phyloP scores from a whole-genome alignment of 495 filamentous ascomycete species.

The Hypoxylon subgilvum region DNA sequence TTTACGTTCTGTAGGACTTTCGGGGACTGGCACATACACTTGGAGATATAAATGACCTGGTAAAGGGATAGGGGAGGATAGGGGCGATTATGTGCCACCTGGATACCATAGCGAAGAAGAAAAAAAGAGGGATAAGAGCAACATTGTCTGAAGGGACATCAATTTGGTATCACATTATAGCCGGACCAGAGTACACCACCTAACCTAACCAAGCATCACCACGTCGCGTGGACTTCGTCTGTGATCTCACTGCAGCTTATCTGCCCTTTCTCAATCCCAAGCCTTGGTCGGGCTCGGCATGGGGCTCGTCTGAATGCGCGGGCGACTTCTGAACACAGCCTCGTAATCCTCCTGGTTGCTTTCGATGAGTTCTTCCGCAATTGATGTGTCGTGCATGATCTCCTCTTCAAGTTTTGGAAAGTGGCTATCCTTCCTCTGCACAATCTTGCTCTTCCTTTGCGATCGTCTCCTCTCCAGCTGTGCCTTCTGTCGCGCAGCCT shows the following conservation, averaged over 20 bases:
- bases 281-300: constrained; percentile 58
- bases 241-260: too few species aligned
- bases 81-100: too few species aligned
- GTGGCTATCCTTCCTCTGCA: constrained; percentile 42
- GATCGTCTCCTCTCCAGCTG: constrained; percentile 63
- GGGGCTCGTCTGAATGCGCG: constrained; percentile 79
- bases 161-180: too few species aligned
- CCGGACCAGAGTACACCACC: constrained; percentile 9
- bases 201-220: too few species aligned
- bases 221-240: too few species aligned
- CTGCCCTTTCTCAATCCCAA: constrained; percentile 15
- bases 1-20: too few species aligned
- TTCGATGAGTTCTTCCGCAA: constrained; percentile 44
- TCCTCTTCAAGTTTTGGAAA: constrained; percentile 53
- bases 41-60: too few species aligned
- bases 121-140: too few species aligned
- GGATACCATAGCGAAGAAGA: too few species aligned
- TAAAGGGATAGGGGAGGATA: too few species aligned
- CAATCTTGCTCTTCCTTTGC: constrained; percentile 51
- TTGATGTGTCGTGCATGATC: constrained; percentile 26
- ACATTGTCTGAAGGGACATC: too few species aligned
- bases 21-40: too few species aligned
- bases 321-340: constrained; percentile 84
- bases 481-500: constrained; percentile 57
- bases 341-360: constrained; percentile 72